phyloP scores from a whole-genome alignment of 202 grass and related monocot genomes.

The Elaeis oleifera region DNA sequence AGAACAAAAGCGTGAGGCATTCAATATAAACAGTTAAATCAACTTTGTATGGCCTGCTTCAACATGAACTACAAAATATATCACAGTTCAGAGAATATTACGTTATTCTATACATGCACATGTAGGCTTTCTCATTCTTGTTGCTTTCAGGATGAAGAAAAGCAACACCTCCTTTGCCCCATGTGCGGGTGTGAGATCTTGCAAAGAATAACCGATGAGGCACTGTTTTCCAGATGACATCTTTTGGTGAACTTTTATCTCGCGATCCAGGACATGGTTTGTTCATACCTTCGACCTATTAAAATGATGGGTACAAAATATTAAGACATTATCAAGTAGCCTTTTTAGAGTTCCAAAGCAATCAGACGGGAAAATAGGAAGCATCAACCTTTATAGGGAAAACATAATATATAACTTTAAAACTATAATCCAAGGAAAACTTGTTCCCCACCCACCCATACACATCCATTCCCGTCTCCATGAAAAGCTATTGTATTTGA shows the following conservation, averaged over 20 bases:
- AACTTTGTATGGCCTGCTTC: too few species aligned
- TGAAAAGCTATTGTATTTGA: too few species aligned
- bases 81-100: constrained; percentile 18
- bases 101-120: constrained; percentile 97
- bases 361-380: too few species aligned
- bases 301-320: constrained; percentile 22
- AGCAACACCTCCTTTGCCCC: constrained; percentile 83
- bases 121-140: constrained; percentile 42
- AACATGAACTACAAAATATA: too few species aligned
- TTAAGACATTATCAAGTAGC: constrained; percentile 15
- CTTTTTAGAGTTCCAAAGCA: too few species aligned
- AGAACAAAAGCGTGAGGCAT: not conserved
- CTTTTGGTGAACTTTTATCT: constrained; percentile 60
- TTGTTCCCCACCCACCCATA: too few species aligned
- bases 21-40: too few species aligned
- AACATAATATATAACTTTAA: too few species aligned
- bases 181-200: constrained; percentile 50
- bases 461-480: too few species aligned
- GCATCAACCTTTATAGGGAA: too few species aligned
- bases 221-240: constrained; percentile 57
- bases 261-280: constrained; percentile 53
- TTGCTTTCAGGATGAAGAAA: constrained; percentile 67
- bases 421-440: too few species aligned
- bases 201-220: constrained; percentile 79
- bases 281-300: constrained; percentile 69